phyloP scores from a whole-genome alignment of 2,329 filamentous ascomycete species.

The Alternaria alternata region DNA sequence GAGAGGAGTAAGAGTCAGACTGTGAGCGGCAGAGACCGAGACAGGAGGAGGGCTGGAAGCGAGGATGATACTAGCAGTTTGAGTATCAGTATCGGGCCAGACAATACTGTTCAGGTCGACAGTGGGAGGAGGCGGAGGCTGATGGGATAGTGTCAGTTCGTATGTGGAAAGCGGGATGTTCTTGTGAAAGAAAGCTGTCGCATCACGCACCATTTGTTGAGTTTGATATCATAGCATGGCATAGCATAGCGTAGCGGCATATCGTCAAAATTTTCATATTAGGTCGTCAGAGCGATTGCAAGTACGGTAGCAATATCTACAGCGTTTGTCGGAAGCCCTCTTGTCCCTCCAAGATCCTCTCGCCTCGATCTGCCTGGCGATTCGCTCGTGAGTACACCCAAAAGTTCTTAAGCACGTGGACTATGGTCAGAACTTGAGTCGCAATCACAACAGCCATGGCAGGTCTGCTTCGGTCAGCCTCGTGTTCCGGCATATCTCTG shows the following conservation, averaged over 20 bases:
- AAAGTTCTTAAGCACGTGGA: constrained; percentile 19
- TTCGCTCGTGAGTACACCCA: constrained; percentile 21
- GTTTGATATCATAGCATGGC: constrained; percentile 18
- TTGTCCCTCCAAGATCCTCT: constrained; percentile 27
- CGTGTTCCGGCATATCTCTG: background rate
- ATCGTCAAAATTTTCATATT: background rate
- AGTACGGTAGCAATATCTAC: background rate
- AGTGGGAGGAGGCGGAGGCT: constrained; percentile 44
- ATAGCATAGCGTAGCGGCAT: constrained; percentile 17
- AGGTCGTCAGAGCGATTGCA: background rate
- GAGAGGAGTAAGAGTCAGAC: constrained; percentile 46
- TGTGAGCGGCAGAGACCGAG: constrained; percentile 16
- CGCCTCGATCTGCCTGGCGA: constrained; percentile 25
- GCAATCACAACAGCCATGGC: constrained; percentile 30
- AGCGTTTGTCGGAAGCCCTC: constrained; percentile 32
- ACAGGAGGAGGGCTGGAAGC: constrained; percentile 30
- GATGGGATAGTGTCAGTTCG: constrained; percentile 29
- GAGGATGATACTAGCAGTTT: constrained; percentile 46
- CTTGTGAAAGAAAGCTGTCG: background rate
- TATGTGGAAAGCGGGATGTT: background rate
- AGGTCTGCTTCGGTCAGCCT: background rate
- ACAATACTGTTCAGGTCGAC: constrained; percentile 51
- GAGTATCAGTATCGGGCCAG: constrained; percentile 49
- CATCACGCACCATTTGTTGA: constrained; percentile 7
- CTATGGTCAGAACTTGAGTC: constrained; percentile 27